Evolutionary conservation across 495 filamentous ascomycete genomes (phyloP), one percentile per base, ranked within the genome.

Genomic region (Corynascus novoguineensis): DNA sequence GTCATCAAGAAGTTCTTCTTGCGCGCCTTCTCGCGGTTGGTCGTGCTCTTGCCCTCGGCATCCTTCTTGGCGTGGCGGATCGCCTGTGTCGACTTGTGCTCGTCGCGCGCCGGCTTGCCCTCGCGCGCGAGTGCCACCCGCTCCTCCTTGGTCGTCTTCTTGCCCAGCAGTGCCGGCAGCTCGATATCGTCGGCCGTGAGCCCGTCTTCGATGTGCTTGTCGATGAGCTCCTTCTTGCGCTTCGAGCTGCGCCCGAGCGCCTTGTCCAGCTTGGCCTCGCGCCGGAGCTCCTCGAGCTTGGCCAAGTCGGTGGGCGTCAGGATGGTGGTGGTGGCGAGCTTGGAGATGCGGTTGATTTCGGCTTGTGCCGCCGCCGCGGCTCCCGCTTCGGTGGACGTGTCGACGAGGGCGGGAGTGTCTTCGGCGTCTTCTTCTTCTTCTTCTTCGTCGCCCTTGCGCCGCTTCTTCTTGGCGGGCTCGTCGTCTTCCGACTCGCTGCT

Each of bases 1-100:
- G 91, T 96, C 95, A 99, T 99, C 64, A 97, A 68, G 71, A 97
- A 95, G 70, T 97, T 97, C 84, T 99, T 97, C 78, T 85, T 86
- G 50, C 92, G 77, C 27, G 87, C 84, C 81, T 99, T 99, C 79
- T 99, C 95, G 79, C 88, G 89, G 75, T 99, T 99, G 63, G 93
- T 99, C 5, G 88, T 89, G 71, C 87, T 92, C 81, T 97, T 97
- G 57, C 90, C 89, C 75, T 91, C 82, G 15, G 83, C 81, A 61
- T 84, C 82, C 79, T 95, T 95, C 72, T 88, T 86, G 70, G 89
- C 80, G 75, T 91, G 88, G 48, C 87, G 79, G 65, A 83, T 83
- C 9, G 90, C 89, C 53, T 86, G 83, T 57, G 87, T 89, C 57
- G 83, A 86, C 78, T 90, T 90, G 73, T 91, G 87, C 62, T 90